Evolutionary conservation across 2,329 filamentous ascomycete species (phyloP).

Genomic region (Furcasterigmium furcatum): DNA sequence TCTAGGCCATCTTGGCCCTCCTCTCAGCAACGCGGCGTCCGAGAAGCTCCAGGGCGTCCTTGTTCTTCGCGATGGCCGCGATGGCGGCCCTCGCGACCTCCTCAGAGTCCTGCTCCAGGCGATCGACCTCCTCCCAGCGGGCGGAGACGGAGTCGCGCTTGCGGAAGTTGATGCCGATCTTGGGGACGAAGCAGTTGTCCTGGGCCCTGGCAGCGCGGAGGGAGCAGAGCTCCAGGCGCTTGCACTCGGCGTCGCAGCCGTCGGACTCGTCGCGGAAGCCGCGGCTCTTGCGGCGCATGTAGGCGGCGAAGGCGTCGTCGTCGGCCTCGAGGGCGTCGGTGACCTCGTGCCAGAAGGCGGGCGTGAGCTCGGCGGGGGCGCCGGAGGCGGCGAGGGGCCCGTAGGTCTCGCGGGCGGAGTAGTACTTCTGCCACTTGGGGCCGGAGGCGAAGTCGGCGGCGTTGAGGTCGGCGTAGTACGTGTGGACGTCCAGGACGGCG

Average conservation of each 20-base stretch:
- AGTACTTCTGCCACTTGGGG: conserved; percentile 52
- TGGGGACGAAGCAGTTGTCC: conserved; percentile 46
- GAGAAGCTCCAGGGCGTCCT: conserved; percentile 19
- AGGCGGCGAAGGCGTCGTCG: conserved; percentile 39
- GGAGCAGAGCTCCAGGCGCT: conserved; percentile 46
- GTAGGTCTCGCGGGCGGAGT: conserved; percentile 53
- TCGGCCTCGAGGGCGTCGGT: conserved; percentile 44
- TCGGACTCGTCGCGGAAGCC: conserved; percentile 25
- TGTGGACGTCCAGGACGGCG: conserved; percentile 48
- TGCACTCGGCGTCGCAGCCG: conserved; percentile 39
- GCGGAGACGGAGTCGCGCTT: conserved; percentile 27
- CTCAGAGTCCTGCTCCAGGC: conserved; percentile 24
- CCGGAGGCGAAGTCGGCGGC: conserved; percentile 37
- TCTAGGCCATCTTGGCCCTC: no score
- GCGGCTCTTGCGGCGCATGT: conserved; percentile 42
- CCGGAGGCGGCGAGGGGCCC: conserved; percentile 39
- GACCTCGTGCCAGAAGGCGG: conserved; percentile 57
- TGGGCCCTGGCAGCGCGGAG: conserved; percentile 48
- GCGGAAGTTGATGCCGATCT: conserved; percentile 26
- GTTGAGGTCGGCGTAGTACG: conserved; percentile 51
- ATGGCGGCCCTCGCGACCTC: conserved; percentile 22
- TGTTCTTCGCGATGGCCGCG: conserved; percentile 18
- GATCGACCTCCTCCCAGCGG: conserved; percentile 10
- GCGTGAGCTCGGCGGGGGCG: conserved; percentile 43
- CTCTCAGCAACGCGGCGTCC: not conserved